Evolutionary conservation across 2,329 filamentous ascomycete genomes (phyloP), one percentile per base, ranked within the genome.

Genomic region (Microcyclospora pomicola): DNA sequence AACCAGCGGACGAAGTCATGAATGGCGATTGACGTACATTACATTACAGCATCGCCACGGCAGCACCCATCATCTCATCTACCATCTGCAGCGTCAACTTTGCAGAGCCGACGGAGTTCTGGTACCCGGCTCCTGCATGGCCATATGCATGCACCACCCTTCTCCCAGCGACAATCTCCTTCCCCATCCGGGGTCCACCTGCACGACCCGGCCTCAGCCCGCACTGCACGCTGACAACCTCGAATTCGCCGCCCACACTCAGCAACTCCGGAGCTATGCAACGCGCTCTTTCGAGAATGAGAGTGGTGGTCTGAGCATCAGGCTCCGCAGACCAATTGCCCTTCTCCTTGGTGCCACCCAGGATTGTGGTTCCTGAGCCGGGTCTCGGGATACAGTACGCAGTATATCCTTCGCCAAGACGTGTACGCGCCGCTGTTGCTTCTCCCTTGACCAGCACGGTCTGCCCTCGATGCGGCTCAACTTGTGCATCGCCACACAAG

Each of bases 131-230:
- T 2, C 64, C 64, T 15, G 57, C 60, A 60, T 68, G 63, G 10
- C 65, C 66, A 59, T 68, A 69, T 36, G 57, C 52, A 59, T 68
- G 66, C 29, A 67, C 59, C 9, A 67, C 54, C 38, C 45, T 49
- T 47, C 46, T 51, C 11, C 44, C 45, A 3, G 47, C 52, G 10
- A 54, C 49, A 15, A 46, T 49, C 43, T 67, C 64, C 33, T 49
- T 42, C 49, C 67, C 65, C 11, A 66, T 50, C 45, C 65, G 62
- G 38, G 58, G 50, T 1, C 64, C 65, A 5, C 63, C 63, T 32
- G 50, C 51, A 48, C 65, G 58, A n/a, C 54, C 61, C 9, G 66
- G 65, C 42, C 65, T 58, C 28, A 67, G 46, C 2, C 66, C 65
- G 36, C 61, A 63, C 43, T 63, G 58, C 35, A 55, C 58, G 42